phyloP scores from a whole-genome alignment of 352 stramenopile species.

The Saprolegnia parasitica region DNA sequence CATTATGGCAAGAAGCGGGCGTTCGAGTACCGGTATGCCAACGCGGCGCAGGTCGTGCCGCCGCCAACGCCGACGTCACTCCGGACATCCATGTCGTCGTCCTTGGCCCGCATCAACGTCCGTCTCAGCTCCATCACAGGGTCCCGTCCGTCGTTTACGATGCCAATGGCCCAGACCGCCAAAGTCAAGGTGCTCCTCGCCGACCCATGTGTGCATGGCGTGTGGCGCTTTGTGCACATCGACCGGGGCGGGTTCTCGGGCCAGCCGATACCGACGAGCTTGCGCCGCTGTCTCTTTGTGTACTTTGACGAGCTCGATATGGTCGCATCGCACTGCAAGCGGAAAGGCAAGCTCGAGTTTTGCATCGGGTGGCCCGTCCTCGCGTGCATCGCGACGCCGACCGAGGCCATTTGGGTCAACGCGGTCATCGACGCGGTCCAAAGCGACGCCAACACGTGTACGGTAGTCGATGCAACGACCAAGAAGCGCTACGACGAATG shows the following conservation, averaged over 20 bases:
- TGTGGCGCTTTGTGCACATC: conserved; percentile 16
- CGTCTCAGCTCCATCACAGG: conserved; percentile 8
- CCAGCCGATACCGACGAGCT: not conserved
- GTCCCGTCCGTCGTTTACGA: not conserved
- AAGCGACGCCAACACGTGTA: conserved; percentile 12
- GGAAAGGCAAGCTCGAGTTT: conserved; percentile 13
- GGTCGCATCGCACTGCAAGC: conserved; percentile 7
- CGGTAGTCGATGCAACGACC: not conserved
- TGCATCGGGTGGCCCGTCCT: conserved; percentile 25
- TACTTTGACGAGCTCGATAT: conserved; percentile 19
- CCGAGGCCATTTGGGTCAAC: conserved; percentile 1
- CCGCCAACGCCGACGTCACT: not conserved
- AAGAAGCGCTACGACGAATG: not conserved
- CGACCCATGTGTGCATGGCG: conserved; percentile 1
- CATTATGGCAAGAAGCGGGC: not conserved
- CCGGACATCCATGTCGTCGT: not conserved
- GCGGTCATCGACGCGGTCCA: conserved; percentile 1
- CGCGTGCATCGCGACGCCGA: not conserved
- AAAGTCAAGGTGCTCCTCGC: conserved; percentile 20
- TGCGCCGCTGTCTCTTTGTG: conserved; percentile 12
- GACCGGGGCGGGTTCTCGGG: not conserved
- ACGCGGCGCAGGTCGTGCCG: not conserved
- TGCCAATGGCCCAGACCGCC: not conserved
- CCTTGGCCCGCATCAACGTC: not conserved
- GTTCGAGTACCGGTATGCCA: conserved; percentile 12